Conservation (phyloP, 2,329 filamentous ascomycete species). For the Paracorniculantispora psalliotae region DNA sequence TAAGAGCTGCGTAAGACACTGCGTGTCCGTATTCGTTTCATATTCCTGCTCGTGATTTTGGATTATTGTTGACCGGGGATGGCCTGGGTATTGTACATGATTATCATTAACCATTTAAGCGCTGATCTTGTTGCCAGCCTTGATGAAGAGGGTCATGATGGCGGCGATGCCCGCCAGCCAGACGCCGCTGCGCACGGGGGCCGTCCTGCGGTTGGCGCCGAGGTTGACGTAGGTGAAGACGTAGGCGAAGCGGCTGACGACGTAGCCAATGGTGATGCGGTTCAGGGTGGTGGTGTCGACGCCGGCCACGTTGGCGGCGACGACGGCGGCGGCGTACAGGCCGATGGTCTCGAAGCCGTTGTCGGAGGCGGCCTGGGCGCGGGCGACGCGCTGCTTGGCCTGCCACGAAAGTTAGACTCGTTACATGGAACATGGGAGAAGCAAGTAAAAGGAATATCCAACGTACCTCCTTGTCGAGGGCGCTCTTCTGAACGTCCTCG, state of each 20-base stretch:
- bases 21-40: background rate
- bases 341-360: constrained; percentile 43
- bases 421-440: too few relatives aligned
- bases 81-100: background rate
- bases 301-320: constrained; percentile 42
- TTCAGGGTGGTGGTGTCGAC: constrained; percentile 36
- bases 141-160: constrained; percentile 35
- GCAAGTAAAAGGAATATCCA: background rate
- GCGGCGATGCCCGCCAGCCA: constrained; percentile 33
- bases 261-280: constrained; percentile 33
- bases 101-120: background rate
- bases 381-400: constrained; percentile 50
- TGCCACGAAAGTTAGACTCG: constrained; percentile 24
- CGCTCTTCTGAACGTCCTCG: constrained; percentile 27
- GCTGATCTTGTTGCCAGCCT: constrained; percentile 31
- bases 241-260: constrained; percentile 36
- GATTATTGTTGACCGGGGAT: background rate
- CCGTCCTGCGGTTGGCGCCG: constrained; percentile 35
- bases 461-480: constrained; percentile 26
- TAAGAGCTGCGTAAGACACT: background rate
- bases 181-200: constrained; percentile 31
- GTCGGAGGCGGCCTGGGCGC: constrained; percentile 44
- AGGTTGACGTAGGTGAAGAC: constrained; percentile 40
- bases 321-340: constrained; percentile 37
- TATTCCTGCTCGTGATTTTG: background rate